Percentiles rank a stretch among this genome's conserved stretches.
Conservation (phyloP, 257 asterid genomes). For the Handroanthus guayacan region DNA sequence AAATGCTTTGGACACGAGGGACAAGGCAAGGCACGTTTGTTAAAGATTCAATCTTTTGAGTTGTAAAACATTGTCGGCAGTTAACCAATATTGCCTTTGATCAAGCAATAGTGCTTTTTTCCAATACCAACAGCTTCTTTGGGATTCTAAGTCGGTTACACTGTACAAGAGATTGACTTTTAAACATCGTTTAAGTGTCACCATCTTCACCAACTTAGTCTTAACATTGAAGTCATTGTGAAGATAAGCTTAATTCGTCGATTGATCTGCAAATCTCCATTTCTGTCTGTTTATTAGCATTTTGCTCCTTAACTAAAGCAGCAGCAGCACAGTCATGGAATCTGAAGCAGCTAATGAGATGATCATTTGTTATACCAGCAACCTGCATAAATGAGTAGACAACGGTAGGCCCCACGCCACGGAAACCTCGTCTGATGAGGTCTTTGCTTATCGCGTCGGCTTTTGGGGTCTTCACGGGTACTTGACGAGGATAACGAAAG, state of each 20-base stretch:
- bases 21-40: too few relatives aligned
- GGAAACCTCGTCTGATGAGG: conserved; percentile 48
- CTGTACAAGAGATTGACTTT: too few relatives aligned
- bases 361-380: conserved; percentile 57
- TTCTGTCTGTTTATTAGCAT: conserved; percentile 22
- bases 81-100: too few relatives aligned
- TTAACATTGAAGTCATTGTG: conserved; percentile 23
- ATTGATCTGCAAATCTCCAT: conserved; percentile 35
- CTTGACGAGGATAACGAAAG: conserved; percentile 49
- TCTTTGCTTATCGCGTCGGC: conserved; percentile 58
- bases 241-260: conserved; percentile 46
- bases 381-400: conserved; percentile 62
- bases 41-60: too few relatives aligned
- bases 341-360: conserved; percentile 55
- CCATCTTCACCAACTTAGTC: background rate
- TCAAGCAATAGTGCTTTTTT: too few relatives aligned
- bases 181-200: too few relatives aligned
- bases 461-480: conserved; percentile 54
- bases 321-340: conserved; percentile 47
- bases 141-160: too few relatives aligned
- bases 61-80: too few relatives aligned
- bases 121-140: too few relatives aligned
- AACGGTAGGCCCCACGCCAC: conserved; percentile 52
- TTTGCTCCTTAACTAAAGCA: background rate
- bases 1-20: too few relatives aligned